A percentile compares a stretch with the other conserved stretches of the same genome.
Evolutionary conservation across 352 stramenopile species (phyloP).

Genomic region (Phytophthora boehmeriae): DNA sequence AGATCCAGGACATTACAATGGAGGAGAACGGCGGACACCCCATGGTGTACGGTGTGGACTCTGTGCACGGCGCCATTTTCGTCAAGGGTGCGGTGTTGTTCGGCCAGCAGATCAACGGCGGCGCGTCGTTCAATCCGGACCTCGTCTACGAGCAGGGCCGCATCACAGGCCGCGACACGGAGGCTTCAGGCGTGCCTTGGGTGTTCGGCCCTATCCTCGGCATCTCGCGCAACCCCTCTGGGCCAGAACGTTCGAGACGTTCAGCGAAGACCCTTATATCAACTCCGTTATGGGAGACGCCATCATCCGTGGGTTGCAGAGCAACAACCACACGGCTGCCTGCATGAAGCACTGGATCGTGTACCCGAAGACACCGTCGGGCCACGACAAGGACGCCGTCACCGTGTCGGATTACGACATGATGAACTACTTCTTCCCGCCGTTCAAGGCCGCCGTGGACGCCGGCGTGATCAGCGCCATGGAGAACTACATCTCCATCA

Average conservation of each 20-base stretch:
- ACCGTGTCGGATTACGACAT: slow-evolving; percentile 62
- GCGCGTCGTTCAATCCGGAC: slow-evolving; percentile 82
- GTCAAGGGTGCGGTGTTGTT: slow-evolving; percentile 75
- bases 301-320: slow-evolving; percentile 70
- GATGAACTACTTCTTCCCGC: slow-evolving; percentile 75
- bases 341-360: slow-evolving; percentile 86
- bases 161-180: slow-evolving; percentile 77
- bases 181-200: slow-evolving; percentile 82
- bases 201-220: slow-evolving; percentile 84
- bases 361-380: slow-evolving; percentile 65
- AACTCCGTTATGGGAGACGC: slow-evolving; percentile 60
- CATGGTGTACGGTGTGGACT: slow-evolving; percentile 88
- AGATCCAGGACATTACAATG: slow-evolving; percentile 76
- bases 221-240: slow-evolving; percentile 85
- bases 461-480: slow-evolving; percentile 83
- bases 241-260: slow-evolving; percentile 90
- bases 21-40: slow-evolving; percentile 36
- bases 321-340: slow-evolving; percentile 53
- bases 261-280: slow-evolving; percentile 87
- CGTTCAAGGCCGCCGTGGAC: slow-evolving; percentile 69
- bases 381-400: slow-evolving; percentile 78
- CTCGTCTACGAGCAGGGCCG: slow-evolving; percentile 60
- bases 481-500: slow-evolving; percentile 91
- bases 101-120: slow-evolving; percentile 40
- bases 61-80: slow-evolving; percentile 89